Evolutionary conservation across 768 basidiomycete species (phyloP).

Genomic region (Leccinum longicurvipes): DNA sequence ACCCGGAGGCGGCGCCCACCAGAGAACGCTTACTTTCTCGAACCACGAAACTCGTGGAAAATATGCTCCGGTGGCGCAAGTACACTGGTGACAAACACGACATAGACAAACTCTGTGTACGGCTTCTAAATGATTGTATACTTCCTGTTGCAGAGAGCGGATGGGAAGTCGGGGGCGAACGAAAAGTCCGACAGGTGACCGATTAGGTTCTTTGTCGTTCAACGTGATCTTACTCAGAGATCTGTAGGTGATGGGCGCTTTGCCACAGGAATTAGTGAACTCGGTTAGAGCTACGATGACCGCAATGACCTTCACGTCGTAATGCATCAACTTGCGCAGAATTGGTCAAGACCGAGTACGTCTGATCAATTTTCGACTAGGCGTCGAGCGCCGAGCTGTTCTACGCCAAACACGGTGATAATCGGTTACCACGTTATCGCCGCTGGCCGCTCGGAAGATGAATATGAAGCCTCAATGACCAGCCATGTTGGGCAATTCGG

Average conservation of each 20-base stretch:
- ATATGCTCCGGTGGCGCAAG: constrained; percentile 74
- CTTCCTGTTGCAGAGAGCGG: constrained; percentile 66
- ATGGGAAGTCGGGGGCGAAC: constrained; percentile 87
- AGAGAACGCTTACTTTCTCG: constrained; percentile 66
- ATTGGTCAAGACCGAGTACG: constrained; percentile 1
- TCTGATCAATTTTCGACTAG: constrained; percentile 1
- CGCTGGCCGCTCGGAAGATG: constrained; percentile 38
- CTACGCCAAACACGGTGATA: constrained; percentile 32
- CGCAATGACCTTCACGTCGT: constrained; percentile 9
- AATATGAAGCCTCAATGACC: constrained; percentile 60
- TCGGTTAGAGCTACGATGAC: constrained; percentile 16
- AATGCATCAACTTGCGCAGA: constrained; percentile 7
- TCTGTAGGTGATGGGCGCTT: constrained; percentile 20
- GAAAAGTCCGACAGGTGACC: constrained; percentile 56
- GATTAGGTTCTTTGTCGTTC: background rate
- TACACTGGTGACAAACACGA: constrained; percentile 60
- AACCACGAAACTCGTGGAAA: constrained; percentile 67
- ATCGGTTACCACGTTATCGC: constrained; percentile 38
- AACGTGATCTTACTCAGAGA: constrained; percentile 4
- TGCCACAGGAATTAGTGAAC: constrained; percentile 27
- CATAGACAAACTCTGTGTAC: constrained; percentile 50
- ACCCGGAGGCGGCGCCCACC: constrained; percentile 72
- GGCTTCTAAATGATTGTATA: constrained; percentile 57
- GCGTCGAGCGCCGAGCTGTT: constrained; percentile 20
- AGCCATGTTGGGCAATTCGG: constrained; percentile 24